Percentiles rank a stretch among this genome's conserved stretches.
phyloP scores from a whole-genome alignment of 768 basidiomycete genomes.

The Leccinum aurantiacum region DNA sequence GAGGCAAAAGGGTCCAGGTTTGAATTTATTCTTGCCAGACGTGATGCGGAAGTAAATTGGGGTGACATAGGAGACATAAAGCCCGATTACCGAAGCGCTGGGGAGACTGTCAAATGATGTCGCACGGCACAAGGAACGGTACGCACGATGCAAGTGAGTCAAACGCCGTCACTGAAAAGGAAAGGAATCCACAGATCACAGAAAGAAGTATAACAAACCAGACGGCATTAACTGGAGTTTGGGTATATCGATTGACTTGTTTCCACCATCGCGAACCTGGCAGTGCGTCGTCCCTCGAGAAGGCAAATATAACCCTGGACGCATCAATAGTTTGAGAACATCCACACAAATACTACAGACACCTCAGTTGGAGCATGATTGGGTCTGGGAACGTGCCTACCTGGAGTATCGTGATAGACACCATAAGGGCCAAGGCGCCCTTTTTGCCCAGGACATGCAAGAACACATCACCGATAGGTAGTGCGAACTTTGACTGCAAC shows the following conservation, averaged over 20 bases:
- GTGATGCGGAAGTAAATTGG: constrained; percentile 40
- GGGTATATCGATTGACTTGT: constrained; percentile 31
- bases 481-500: constrained; percentile 32
- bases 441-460: constrained; percentile 38
- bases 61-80: constrained; percentile 40
- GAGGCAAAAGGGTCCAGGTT: constrained; percentile 37
- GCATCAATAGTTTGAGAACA: constrained; percentile 49
- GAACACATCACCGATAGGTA: constrained; percentile 45
- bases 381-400: constrained; percentile 21
- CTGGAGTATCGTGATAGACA: constrained; percentile 44
- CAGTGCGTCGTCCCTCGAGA: constrained; percentile 39
- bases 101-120: neutral
- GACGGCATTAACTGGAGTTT: constrained; percentile 41
- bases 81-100: constrained; percentile 34
- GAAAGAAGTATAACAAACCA: constrained; percentile 38
- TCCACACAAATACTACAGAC: constrained; percentile 39
- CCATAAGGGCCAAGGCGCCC: constrained; percentile 46
- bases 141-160: constrained; percentile 37
- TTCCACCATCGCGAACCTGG: constrained; percentile 41
- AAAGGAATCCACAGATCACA: constrained; percentile 32
- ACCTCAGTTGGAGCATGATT: neutral
- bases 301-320: constrained; percentile 47
- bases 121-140: neutral
- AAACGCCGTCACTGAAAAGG: constrained; percentile 35
- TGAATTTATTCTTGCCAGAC: constrained; percentile 32